These are phyloP conservation scores for Calendula officinalis DNA, from an alignment of 129 eudicot genomes.

Conservation along the genomic window DNA sequence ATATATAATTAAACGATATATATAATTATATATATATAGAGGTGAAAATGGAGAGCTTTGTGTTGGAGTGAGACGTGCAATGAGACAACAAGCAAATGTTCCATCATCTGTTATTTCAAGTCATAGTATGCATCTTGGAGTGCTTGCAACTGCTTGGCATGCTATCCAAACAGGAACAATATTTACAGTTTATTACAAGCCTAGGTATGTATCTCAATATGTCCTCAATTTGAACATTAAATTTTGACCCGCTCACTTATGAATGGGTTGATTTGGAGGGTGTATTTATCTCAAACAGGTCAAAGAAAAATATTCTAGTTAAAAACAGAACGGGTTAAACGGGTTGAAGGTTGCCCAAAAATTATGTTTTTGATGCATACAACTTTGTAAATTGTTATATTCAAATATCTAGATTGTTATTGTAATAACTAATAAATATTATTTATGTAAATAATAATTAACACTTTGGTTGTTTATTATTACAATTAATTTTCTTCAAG, in stretches of 20 bases:
- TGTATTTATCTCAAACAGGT: too few species aligned
- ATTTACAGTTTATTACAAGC: constrained; percentile 79
- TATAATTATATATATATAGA: constrained; percentile 26
- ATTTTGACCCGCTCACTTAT: background rate
- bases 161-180: constrained; percentile 64
- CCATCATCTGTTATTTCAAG: constrained; percentile 90
- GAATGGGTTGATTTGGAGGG: too few species aligned
- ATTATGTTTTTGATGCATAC: too few species aligned
- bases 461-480: too few species aligned
- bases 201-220: constrained; percentile 40
- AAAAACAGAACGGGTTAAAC: too few species aligned
- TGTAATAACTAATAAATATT: too few species aligned
- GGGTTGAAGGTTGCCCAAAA: too few species aligned
- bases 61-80: constrained; percentile 84
- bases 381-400: too few species aligned
- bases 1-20: constrained; percentile 10
- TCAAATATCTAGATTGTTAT: too few species aligned
- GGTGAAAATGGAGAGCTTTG: constrained; percentile 87
- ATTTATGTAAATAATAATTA: too few species aligned
- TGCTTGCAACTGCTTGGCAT: constrained; percentile 86
- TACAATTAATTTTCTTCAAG: too few species aligned
- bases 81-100: constrained; percentile 77
- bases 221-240: background rate
- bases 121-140: constrained; percentile 92
- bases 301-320: too few species aligned